phyloP scores from a whole-genome alignment of 2,329 filamentous ascomycete genomes.

The Colletotrichum plurivorum region DNA sequence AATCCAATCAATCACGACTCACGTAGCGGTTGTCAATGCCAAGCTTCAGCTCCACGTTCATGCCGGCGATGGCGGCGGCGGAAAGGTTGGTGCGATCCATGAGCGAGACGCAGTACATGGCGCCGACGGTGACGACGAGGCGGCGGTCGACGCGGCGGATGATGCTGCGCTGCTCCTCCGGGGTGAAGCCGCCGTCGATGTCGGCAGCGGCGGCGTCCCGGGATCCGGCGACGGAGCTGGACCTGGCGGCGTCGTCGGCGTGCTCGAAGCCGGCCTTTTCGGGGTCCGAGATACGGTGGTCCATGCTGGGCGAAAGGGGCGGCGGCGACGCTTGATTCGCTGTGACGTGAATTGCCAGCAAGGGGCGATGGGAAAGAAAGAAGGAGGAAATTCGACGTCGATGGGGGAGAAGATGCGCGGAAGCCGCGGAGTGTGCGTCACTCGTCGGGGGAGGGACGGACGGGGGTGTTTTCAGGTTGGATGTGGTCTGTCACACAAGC shows the following conservation, averaged over 20 bases:
- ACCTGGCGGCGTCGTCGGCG: conserved; percentile 24
- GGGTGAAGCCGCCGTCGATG: conserved; percentile 64
- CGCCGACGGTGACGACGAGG: conserved; percentile 72
- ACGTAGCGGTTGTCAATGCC: conserved; percentile 60
- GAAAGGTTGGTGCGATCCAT: conserved; percentile 86
- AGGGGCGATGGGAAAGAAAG: not conserved
- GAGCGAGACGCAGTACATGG: conserved; percentile 81
- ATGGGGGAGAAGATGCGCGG: not conserved
- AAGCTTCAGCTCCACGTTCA: conserved; percentile 63
- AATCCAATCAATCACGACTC: conserved; percentile 35
- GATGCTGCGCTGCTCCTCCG: conserved; percentile 75
- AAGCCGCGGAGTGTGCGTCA: conserved; percentile 30
- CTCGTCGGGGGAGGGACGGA: conserved; percentile 10
- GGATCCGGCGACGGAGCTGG: conserved; percentile 31
- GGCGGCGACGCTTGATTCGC: no score
- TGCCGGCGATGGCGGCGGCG: conserved; percentile 80
- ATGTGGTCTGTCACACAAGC: not conserved
- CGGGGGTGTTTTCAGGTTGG: not conserved
- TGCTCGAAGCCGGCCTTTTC: conserved; percentile 42
- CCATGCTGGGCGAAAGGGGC: conserved; percentile 8
- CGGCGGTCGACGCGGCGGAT: conserved; percentile 78
- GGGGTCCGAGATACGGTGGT: conserved; percentile 29
- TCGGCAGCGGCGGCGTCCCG: not conserved
- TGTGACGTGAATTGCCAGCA: no score
- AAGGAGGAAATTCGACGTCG: not conserved